These are phyloP conservation scores for Wickerhamomyces rabaulensis DNA, from an alignment of 805 yeast genomes.

Conservation along the genomic window DNA sequence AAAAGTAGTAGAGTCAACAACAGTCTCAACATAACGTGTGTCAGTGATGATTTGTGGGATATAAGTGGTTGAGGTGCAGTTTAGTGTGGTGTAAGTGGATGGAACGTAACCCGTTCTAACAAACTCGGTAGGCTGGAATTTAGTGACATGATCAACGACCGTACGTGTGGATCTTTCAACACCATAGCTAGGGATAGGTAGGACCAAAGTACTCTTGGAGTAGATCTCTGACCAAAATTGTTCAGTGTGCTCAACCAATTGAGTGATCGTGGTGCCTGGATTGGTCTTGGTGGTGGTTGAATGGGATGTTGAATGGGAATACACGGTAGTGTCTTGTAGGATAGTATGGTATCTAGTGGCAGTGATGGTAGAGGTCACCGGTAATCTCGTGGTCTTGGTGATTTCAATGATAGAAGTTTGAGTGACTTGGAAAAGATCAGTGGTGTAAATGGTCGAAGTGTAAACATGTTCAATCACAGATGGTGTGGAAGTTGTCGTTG, in stretches of 20 bases:
- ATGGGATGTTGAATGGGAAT: conserved; percentile 6
- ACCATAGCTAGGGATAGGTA: conserved; percentile 11
- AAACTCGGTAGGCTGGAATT: conserved; percentile 1
- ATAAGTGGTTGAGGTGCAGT: conserved; percentile 13
- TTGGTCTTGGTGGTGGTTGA: conserved; percentile 9
- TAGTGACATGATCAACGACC: neutral
- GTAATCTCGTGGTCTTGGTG: conserved; percentile 2
- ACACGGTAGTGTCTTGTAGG: neutral
- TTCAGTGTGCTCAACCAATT: neutral
- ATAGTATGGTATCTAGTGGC: neutral
- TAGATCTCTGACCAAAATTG: conserved; percentile 5
- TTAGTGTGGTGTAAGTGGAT: conserved; percentile 1
- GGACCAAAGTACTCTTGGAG: conserved; percentile 8
- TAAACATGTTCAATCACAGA: conserved; percentile 1
- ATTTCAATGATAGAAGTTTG: neutral
- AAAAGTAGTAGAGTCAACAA: conserved; percentile 1
- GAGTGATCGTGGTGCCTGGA: conserved; percentile 4
- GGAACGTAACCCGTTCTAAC: conserved; percentile 6
- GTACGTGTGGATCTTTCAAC: conserved; percentile 5
- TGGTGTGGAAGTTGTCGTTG: neutral
- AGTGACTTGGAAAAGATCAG: neutral
- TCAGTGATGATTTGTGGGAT: conserved; percentile 1
- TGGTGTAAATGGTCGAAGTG: conserved; percentile 3
- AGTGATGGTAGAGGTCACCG: neutral
- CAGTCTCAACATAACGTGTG: neutral